Evolutionary conservation across 2,329 filamentous ascomycete species (phyloP).

Genomic region (Proliferodiscus dingleyae): DNA sequence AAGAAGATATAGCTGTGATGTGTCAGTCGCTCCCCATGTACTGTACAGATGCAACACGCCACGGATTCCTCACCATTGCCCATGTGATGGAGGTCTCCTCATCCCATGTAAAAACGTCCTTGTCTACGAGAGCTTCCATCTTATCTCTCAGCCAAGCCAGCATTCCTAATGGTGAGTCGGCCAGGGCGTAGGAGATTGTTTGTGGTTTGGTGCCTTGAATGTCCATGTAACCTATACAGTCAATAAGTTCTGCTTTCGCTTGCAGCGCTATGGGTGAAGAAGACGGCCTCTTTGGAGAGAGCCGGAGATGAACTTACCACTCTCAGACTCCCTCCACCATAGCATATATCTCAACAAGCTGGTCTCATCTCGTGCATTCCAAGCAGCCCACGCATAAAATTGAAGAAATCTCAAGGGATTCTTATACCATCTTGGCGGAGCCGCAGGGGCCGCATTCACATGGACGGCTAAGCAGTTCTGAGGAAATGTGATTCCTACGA

Average conservation of each 20-base stretch:
- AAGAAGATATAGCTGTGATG: slow-evolving; percentile 16
- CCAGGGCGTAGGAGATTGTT: slow-evolving; percentile 18
- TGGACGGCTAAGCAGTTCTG: slow-evolving; percentile 24
- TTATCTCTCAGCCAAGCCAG: slow-evolving; percentile 24
- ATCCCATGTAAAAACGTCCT: slow-evolving; percentile 65
- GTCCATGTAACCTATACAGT: slow-evolving; percentile 15
- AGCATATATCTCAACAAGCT: slow-evolving; percentile 8
- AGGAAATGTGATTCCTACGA: slow-evolving; percentile 55
- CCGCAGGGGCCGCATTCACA: slow-evolving; percentile 24
- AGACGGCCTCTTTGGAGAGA: neutral
- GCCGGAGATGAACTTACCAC: slow-evolving; percentile 1
- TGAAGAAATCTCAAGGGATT: slow-evolving; percentile 16
- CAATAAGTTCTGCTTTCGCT: neutral
- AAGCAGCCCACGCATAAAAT: slow-evolving; percentile 20
- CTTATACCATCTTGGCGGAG: slow-evolving; percentile 14
- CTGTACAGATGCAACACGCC: too few relatives aligned
- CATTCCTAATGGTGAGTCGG: slow-evolving; percentile 20
- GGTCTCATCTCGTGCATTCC: slow-evolving; percentile 14
- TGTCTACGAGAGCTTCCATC: slow-evolving; percentile 14
- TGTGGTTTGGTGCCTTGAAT: slow-evolving; percentile 23
- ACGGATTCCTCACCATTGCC: slow-evolving; percentile 36
- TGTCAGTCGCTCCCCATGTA: too few relatives aligned
- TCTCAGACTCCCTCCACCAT: slow-evolving; percentile 20
- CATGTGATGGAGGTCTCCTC: slow-evolving; percentile 73
- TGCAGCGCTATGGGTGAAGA: too few relatives aligned